Base-by-base conservation (phyloP, 768 basidiomycete species). In the Gloeopeniophorella convolvens region DNA sequence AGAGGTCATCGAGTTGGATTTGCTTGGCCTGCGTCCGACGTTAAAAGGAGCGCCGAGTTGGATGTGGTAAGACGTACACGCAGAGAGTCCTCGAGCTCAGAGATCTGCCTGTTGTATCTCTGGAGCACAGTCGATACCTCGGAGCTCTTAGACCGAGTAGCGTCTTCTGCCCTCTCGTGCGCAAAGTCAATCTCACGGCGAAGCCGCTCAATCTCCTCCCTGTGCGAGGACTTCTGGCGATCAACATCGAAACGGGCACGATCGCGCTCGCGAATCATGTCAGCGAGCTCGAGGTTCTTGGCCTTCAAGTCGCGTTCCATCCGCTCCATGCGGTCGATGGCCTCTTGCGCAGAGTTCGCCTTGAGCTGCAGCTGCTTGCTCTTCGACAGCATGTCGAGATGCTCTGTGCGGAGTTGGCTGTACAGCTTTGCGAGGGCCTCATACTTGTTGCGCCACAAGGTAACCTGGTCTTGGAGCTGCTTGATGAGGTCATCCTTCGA, bases 241-340 rank as follows among this genome's bases (percentile, higher is more conserved):
- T 99, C 96, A 20, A 97, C 72, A 58, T 99, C 96, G 62, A 96
- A 98, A 36, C 96, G 76, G 30, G 95, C 93, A 48, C 94, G 78
- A 64, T 99, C 96, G 28, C 96, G 82, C 67, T 99, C 96, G 39
- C 95, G 80, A 59, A 99, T 86, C 96, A 99, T 99, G 64, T 98
- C 96, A 20, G 96, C 96, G 16, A 99, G 73, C 66, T 98, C 96
- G 48, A 99, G 68, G 63, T 97, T 99, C 78, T 99, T 99, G n/a
- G 89, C 77, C 70, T 98, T 99, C 60, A 98, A 73, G 64, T 99
- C 96, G 28, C 93, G 76, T 65, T 99, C 96, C 93, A 98, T 98
- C 50, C 94, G 76, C 67, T 98, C 96, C 93, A 99, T 97, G 58
- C 84, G 84, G 66, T 99, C 95, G 37, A 98, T 86, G 24, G 94